Evolutionary conservation across 805 yeast species (phyloP), one percentile per base, ranked within the genome.

Genomic region (Phaffomyces opuntiae): DNA sequence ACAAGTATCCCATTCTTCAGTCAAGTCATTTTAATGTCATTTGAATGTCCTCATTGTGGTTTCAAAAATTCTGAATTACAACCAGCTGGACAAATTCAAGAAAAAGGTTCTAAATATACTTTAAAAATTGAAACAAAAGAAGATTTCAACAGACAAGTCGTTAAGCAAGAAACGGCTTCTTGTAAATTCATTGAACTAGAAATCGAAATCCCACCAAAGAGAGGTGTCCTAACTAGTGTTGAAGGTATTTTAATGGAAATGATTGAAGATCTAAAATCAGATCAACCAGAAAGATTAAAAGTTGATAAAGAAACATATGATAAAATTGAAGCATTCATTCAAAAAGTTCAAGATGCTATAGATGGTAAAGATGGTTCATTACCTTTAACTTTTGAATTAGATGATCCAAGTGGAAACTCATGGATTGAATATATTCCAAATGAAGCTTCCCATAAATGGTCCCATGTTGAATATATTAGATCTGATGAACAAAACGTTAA

Each of bases 351-450:
- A 53, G 65, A 73, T 7, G 77, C 74, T 44, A 68, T 87, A 25
- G 72, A 74, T n/a, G 91, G 88, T 47, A 81, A 82, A 49, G 77
- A 75, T 44, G 78, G 77, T 31, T 74, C 78, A 17, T 65, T 87
- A 44, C 98, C 98, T 2, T 59, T 91, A 50, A 85, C 95, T 0
- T 75, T 91, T 41, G 72, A 75, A 24, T 68, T 88, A 11, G 96
- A 90, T 64, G 99, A 93, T 65, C 97, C 99, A 27, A 78, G 96
- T 1, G 99, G 99, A 14, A 93, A 93, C 69, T 91, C 98, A 5
- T 93, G 97, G 96, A 80, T 93, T 45, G 96, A 87, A 61, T 87
- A 75, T 63, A 66, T 77, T 49, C 96, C 96, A 17, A 90, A 87
- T 49, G 96, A 88, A 62, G 75, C 95, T 5, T 72, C 84, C 34